Evolutionary conservation across 176 grass and related monocot species (phyloP).

Genomic region (Oryza officinalis): DNA sequence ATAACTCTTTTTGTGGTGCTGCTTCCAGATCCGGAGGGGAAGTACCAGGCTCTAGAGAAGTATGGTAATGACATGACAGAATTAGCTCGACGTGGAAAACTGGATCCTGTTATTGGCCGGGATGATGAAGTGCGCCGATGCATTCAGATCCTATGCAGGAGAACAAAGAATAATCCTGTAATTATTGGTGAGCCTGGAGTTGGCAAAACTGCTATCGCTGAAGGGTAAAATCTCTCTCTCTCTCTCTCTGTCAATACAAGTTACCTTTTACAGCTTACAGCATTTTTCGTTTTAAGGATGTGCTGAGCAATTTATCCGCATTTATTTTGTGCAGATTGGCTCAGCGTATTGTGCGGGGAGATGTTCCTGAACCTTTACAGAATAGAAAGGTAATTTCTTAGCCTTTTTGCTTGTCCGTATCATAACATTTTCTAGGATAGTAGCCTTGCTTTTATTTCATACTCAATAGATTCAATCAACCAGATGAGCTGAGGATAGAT

Average conservation of each 20-base stretch:
- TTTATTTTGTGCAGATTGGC: constrained; percentile 63
- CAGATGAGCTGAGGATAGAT: neutral
- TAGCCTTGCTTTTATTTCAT: constrained; percentile 1
- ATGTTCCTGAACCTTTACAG: constrained; percentile 92
- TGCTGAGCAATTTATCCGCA: constrained; percentile 23
- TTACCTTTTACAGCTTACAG: neutral
- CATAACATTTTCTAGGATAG: neutral
- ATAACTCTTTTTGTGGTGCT: constrained; percentile 18
- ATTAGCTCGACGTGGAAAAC: constrained; percentile 79
- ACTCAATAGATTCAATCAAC: neutral
- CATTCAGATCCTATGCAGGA: constrained; percentile 92
- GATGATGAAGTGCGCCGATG: constrained; percentile 92
- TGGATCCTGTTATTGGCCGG: constrained; percentile 90
- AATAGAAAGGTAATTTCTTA: constrained; percentile 74
- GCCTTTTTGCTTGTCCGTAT: neutral
- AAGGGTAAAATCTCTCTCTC: constrained; percentile 57
- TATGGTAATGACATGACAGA: constrained; percentile 97
- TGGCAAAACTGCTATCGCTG: constrained; percentile 94
- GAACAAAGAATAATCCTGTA: constrained; percentile 97
- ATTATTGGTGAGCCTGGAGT: constrained; percentile 96
- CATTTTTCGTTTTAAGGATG: neutral
- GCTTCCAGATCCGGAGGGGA: constrained; percentile 86
- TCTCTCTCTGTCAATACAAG: neutral
- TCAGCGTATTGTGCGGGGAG: constrained; percentile 85
- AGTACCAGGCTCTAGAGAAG: constrained; percentile 88